Conservation (phyloP, 2,329 filamentous ascomycete species). For the Penicillium sp. region DNA sequence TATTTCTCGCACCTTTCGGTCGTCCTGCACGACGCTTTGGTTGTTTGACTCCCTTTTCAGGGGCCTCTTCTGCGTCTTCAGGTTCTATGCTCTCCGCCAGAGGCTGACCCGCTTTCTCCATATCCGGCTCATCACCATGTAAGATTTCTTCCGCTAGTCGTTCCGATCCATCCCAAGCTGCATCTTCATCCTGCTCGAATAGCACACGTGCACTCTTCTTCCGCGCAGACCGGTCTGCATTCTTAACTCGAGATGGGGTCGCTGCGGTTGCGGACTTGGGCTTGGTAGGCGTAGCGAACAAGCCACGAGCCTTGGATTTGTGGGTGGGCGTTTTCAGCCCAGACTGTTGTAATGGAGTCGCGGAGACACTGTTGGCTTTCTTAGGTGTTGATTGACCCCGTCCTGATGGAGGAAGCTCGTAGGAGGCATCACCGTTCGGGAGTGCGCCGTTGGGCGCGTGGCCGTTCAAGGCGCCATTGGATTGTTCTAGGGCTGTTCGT, state of each 20-base stretch:
- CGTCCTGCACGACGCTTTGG: slow-evolving; percentile 57
- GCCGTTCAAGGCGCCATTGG: slow-evolving; percentile 31
- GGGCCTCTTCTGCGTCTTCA: slow-evolving; percentile 33
- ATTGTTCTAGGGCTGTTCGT: slow-evolving; percentile 25
- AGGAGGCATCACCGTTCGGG: slow-evolving; percentile 22
- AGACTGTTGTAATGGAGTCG: slow-evolving; percentile 35
- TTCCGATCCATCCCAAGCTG: slow-evolving; percentile 63
- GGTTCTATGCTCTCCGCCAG: slow-evolving; percentile 36
- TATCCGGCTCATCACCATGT: slow-evolving; percentile 44
- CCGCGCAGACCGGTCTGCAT: slow-evolving; percentile 80
- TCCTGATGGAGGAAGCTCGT: slow-evolving; percentile 29
- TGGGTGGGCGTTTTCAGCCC: slow-evolving; percentile 41
- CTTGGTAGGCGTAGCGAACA: slow-evolving; percentile 46
- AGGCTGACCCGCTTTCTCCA: slow-evolving; percentile 21
- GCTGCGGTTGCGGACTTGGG: slow-evolving; percentile 24
- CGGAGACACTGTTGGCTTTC: slow-evolving; percentile 30
- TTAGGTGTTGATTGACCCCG: slow-evolving; percentile 34
- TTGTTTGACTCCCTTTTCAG: slow-evolving; percentile 45
- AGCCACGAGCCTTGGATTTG: slow-evolving; percentile 35
- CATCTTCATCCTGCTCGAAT: slow-evolving; percentile 71
- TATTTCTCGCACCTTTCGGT: slow-evolving; percentile 57
- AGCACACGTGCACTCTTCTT: slow-evolving; percentile 78
- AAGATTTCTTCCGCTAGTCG: slow-evolving; percentile 68
- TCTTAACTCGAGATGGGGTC: slow-evolving; percentile 66
- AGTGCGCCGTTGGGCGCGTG: slow-evolving; percentile 16